phyloP scores from a whole-genome alignment of 495 filamentous ascomycete genomes.

The Lophiotrema nucula region DNA sequence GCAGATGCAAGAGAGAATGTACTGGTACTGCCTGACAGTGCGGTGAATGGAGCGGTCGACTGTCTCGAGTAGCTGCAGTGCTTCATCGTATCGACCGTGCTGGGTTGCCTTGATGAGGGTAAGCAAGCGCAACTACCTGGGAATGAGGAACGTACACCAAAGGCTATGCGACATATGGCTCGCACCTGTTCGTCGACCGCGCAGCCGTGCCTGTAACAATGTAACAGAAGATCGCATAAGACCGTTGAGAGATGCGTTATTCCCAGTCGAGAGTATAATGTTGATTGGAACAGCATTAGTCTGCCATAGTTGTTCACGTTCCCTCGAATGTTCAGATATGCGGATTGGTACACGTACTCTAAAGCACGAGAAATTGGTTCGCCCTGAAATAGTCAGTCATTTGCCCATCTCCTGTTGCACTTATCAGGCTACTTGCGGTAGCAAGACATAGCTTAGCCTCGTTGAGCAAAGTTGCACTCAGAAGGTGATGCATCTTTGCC shows the following conservation, averaged over 20 bases:
- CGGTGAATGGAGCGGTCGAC: slow-evolving; percentile 65
- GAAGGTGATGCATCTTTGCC: slow-evolving; percentile 79
- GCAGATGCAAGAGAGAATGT: slow-evolving; percentile 55
- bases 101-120: slow-evolving; percentile 58
- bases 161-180: slow-evolving; percentile 57
- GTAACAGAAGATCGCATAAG: slow-evolving; percentile 72
- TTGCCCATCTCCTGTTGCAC: background rate
- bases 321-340: slow-evolving; percentile 75
- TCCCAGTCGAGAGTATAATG: slow-evolving; percentile 72
- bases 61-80: slow-evolving; percentile 63
- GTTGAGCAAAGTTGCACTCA: slow-evolving; percentile 80
- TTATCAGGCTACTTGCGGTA: slow-evolving; percentile 46
- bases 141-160: slow-evolving; percentile 45
- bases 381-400: slow-evolving; percentile 50
- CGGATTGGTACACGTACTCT: slow-evolving; percentile 76
- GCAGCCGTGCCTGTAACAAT: slow-evolving; percentile 63
- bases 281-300: slow-evolving; percentile 67
- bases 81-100: slow-evolving; percentile 70
- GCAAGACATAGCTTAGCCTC: slow-evolving; percentile 79
- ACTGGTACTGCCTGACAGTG: slow-evolving; percentile 75
- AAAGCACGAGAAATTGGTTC: slow-evolving; percentile 75
- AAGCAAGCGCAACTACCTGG: slow-evolving; percentile 26
- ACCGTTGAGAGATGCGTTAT: slow-evolving; percentile 54
- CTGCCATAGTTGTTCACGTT: slow-evolving; percentile 71
- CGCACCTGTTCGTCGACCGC: slow-evolving; percentile 78